Percentiles rank a stretch among this genome's conserved stretches.
Conservation (phyloP, 2,329 filamentous ascomycete genomes). For the Pseudocercospora cruenta region DNA sequence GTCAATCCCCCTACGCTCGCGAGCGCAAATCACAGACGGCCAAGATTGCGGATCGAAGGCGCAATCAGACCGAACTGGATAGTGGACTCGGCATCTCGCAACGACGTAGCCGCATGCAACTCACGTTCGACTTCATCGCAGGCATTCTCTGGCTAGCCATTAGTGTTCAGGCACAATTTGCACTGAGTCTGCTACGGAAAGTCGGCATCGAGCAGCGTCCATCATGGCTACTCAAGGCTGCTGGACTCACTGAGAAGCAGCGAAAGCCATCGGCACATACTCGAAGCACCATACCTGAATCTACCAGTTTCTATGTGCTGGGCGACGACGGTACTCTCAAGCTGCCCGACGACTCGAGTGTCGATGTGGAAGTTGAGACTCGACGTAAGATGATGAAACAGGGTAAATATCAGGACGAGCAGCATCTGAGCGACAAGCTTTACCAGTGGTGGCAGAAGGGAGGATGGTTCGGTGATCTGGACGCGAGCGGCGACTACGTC, state of each 20-base stretch:
- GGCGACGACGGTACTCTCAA: constrained; percentile 57
- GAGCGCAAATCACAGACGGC: constrained; percentile 60
- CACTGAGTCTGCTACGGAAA: constrained; percentile 58
- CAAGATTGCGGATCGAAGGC: constrained; percentile 26
- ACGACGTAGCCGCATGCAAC: constrained; percentile 75
- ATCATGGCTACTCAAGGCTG: constrained; percentile 62
- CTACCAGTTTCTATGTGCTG: constrained; percentile 56
- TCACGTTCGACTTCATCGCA: constrained; percentile 74
- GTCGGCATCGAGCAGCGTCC: constrained; percentile 67
- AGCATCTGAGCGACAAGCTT: constrained; percentile 70
- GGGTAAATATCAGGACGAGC: constrained; percentile 58
- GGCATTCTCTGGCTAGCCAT: constrained; percentile 71
- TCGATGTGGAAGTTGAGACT: constrained; percentile 82
- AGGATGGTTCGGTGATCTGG: constrained; percentile 81
- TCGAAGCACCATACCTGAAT: constrained; percentile 22
- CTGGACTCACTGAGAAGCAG: constrained; percentile 47
- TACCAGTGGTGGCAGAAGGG: constrained; percentile 85
- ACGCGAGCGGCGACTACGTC: constrained; percentile 77
- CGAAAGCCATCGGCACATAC: constrained; percentile 29
- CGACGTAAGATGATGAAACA: constrained; percentile 61
- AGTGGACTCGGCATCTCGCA: constrained; percentile 79
- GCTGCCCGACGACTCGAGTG: constrained; percentile 63
- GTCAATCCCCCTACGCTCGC: constrained; percentile 62
- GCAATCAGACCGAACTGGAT: constrained; percentile 40
- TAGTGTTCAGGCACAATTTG: constrained; percentile 60